These are phyloP conservation scores for Asterochloris erici DNA, from an alignment of 139 green algal species.

Conservation along the genomic window DNA sequence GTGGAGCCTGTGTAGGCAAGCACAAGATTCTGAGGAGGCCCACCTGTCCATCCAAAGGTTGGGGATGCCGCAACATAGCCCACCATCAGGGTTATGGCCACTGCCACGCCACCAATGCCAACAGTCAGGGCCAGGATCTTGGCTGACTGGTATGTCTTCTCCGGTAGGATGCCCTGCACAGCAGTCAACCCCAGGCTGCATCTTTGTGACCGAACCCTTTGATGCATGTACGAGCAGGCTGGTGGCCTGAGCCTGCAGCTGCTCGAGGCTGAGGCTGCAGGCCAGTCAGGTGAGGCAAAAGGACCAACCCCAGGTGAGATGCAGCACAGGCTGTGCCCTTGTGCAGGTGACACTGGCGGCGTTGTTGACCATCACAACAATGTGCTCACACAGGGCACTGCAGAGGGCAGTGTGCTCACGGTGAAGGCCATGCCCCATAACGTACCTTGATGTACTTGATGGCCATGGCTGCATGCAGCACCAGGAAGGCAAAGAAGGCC, in stretches of 20 bases:
- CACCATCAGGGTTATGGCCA: constrained; percentile 55
- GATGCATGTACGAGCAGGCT: too few relatives aligned
- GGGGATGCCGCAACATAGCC: constrained; percentile 79
- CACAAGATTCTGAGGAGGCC: background rate
- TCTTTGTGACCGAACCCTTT: too few relatives aligned
- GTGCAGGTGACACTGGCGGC: too few relatives aligned
- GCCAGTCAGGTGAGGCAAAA: background rate
- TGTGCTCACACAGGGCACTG: background rate
- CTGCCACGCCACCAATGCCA: constrained; percentile 28
- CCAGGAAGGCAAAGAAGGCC: constrained; percentile 81
- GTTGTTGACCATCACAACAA: too few relatives aligned
- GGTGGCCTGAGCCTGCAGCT: too few relatives aligned
- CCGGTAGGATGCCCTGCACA: constrained; percentile 48
- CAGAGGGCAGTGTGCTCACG: background rate
- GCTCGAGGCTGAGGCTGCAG: background rate
- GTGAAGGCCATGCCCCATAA: background rate
- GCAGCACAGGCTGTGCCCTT: background rate
- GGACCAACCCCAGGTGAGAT: background rate
- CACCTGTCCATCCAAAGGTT: constrained; percentile 92
- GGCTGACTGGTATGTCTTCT: constrained; percentile 50
- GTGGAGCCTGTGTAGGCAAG: too few relatives aligned
- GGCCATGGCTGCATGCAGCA: constrained; percentile 74
- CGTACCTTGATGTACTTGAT: constrained; percentile 58
- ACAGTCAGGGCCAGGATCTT: constrained; percentile 52
- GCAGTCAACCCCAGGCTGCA: background rate